phyloP scores from a whole-genome alignment of 768 basidiomycete genomes.

The Agrocybe pediades region DNA sequence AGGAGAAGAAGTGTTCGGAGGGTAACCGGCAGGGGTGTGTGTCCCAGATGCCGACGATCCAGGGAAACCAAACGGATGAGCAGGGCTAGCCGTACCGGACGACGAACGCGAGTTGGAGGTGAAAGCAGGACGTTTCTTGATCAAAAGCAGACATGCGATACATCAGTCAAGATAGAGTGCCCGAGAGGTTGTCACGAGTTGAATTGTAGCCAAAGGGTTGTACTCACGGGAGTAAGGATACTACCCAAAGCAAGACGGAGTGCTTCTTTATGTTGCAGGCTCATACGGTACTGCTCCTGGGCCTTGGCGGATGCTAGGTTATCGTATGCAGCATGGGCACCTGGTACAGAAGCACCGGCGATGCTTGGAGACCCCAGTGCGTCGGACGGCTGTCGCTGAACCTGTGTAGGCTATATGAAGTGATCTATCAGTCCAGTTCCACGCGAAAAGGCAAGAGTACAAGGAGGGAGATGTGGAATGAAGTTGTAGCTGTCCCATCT shows the following conservation, averaged over 20 bases:
- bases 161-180: conserved; percentile 2
- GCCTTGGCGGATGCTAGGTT: conserved; percentile 11
- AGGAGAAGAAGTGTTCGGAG: conserved; percentile 21
- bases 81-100: conserved; percentile 54
- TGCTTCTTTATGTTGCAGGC: conserved; percentile 47
- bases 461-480: no score
- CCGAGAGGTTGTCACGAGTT: conserved; percentile 13
- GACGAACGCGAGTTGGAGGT: conserved; percentile 42
- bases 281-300: conserved; percentile 25
- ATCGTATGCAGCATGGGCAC: conserved; percentile 18
- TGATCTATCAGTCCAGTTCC: neutral
- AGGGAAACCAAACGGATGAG: conserved; percentile 31
- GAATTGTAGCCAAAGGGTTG: conserved; percentile 2
- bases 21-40: conserved; percentile 29
- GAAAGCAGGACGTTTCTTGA: conserved; percentile 53
- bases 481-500: no score
- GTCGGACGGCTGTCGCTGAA: conserved; percentile 35
- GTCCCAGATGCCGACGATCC: conserved; percentile 23
- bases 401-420: conserved; percentile 32
- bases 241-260: conserved; percentile 60
- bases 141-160: conserved; percentile 1
- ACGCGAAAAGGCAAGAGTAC: no score
- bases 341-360: conserved; percentile 25
- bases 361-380: conserved; percentile 2
- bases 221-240: conserved; percentile 59